Percentiles rank a stretch among this genome's conserved stretches.
phyloP scores from a whole-genome alignment of 2,329 filamentous ascomycete genomes.

The Botrytis deweyae region DNA sequence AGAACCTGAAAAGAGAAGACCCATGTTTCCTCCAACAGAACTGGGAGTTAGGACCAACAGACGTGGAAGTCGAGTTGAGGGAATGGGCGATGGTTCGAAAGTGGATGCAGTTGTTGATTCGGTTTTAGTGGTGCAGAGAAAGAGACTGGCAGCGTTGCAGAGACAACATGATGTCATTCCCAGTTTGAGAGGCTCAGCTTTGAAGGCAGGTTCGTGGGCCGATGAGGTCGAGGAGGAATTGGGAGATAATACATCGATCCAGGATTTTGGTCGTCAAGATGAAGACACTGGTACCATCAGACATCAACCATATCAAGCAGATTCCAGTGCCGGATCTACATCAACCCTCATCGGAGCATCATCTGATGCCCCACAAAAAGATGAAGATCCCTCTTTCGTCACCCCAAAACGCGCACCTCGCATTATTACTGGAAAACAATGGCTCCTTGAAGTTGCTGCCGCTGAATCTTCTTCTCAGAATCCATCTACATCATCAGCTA shows the following conservation, averaged over 20 bases:
- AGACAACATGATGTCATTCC: not conserved
- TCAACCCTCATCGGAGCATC: not conserved
- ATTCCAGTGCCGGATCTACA: not conserved
- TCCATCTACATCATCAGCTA: not conserved
- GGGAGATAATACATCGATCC: not conserved
- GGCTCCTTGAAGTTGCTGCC: not conserved
- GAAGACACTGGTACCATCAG: not conserved
- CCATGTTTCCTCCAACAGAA: not conserved
- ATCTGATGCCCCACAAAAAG: not conserved
- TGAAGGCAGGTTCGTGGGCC: not conserved
- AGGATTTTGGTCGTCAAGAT: no score
- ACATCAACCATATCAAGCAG: no score
- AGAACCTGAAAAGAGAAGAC: slow-evolving; percentile 1
- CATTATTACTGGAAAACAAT: slow-evolving; percentile 3
- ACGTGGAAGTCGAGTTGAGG: slow-evolving; percentile 18
- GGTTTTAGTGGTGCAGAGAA: not conserved
- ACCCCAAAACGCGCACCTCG: not conserved
- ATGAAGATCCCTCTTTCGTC: not conserved
- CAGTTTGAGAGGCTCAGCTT: not conserved
- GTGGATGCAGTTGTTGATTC: not conserved
- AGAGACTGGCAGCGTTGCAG: not conserved
- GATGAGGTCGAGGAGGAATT: not conserved
- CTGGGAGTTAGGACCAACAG: not conserved
- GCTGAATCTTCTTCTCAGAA: not conserved
- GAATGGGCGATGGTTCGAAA: not conserved